phyloP scores from a whole-genome alignment of 805 yeast species.

The Cyberlindnera euphorbiae region DNA sequence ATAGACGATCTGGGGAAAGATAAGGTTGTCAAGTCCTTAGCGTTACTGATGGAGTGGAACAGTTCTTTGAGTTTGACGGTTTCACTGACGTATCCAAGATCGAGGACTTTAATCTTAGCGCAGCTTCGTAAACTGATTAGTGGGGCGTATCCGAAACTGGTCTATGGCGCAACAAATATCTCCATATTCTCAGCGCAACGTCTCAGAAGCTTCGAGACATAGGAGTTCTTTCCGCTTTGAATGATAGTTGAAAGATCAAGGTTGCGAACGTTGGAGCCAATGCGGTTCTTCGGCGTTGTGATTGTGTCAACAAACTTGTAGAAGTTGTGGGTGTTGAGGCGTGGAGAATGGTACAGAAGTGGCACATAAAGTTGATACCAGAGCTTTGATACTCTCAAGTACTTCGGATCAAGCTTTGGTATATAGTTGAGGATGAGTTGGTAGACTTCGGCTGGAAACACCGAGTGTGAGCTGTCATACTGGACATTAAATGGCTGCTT shows the following conservation, averaged over 20 bases:
- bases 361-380: constrained; percentile 63
- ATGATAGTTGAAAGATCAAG: constrained; percentile 76
- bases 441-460: constrained; percentile 27
- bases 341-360: constrained; percentile 59
- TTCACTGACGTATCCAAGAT: constrained; percentile 83
- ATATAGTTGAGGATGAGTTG: constrained; percentile 26
- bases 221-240: constrained; percentile 90
- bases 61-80: constrained; percentile 79
- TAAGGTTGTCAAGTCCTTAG: constrained; percentile 61
- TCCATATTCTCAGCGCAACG: constrained; percentile 65
- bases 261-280: constrained; percentile 54
- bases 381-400: constrained; percentile 53
- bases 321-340: constrained; percentile 63
- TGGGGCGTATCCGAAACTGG: constrained; percentile 91
- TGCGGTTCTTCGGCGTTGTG: constrained; percentile 41
- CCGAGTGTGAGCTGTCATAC: constrained; percentile 12
- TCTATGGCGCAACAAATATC: constrained; percentile 84
- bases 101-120: constrained; percentile 55
- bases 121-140: constrained; percentile 77
- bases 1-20: constrained; percentile 89
- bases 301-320: constrained; percentile 66
- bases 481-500: constrained; percentile 2
- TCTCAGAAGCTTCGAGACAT: constrained; percentile 75
- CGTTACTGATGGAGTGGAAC: constrained; percentile 64
- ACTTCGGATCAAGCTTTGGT: constrained; percentile 39